Evolutionary conservation across 2,329 filamentous ascomycete species (phyloP).

Genomic region (Dothideomycetes sp.): DNA sequence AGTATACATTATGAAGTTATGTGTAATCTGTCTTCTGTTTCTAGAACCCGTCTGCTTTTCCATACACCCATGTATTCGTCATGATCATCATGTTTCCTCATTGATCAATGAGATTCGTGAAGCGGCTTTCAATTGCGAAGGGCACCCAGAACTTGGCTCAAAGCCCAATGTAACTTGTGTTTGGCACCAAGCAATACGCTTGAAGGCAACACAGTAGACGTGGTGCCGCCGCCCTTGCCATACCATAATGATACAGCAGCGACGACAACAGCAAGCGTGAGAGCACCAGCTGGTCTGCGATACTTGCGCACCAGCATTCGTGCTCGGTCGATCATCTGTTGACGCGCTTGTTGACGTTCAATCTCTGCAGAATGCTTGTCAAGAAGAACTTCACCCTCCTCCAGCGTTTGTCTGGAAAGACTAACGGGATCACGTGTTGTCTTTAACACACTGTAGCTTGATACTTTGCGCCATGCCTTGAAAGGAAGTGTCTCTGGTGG

Average conservation of each 20-base stretch:
- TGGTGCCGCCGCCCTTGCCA: conserved; percentile 25
- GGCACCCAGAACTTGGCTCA: background rate
- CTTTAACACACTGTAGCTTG: conserved; percentile 71
- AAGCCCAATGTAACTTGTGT: background rate
- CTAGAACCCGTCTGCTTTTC: too few relatives aligned
- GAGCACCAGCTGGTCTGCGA: conserved; percentile 51
- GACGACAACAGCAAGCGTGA: conserved; percentile 49
- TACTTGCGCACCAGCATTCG: conserved; percentile 50
- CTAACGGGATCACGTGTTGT: conserved; percentile 54
- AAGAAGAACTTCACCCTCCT: conserved; percentile 61
- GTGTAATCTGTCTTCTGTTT: too few relatives aligned
- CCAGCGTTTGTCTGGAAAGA: conserved; percentile 48
- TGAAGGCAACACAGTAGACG: background rate
- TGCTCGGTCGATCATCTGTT: conserved; percentile 36
- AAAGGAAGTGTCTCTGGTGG: conserved; percentile 62
- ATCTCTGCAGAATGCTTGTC: conserved; percentile 63
- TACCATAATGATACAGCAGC: conserved; percentile 61
- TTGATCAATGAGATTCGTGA: too few relatives aligned
- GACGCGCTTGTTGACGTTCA: conserved; percentile 51
- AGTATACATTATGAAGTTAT: too few relatives aligned
- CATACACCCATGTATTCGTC: too few relatives aligned
- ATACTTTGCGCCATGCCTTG: conserved; percentile 62
- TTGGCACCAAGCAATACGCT: background rate
- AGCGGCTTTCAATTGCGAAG: too few relatives aligned
- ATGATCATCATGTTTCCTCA: too few relatives aligned